A percentile compares a stretch with the other conserved stretches of the same genome.
These are phyloP conservation scores for Penicillium cosmopolitanum DNA, from an alignment of 495 filamentous ascomycete genomes.

Conservation along the genomic window DNA sequence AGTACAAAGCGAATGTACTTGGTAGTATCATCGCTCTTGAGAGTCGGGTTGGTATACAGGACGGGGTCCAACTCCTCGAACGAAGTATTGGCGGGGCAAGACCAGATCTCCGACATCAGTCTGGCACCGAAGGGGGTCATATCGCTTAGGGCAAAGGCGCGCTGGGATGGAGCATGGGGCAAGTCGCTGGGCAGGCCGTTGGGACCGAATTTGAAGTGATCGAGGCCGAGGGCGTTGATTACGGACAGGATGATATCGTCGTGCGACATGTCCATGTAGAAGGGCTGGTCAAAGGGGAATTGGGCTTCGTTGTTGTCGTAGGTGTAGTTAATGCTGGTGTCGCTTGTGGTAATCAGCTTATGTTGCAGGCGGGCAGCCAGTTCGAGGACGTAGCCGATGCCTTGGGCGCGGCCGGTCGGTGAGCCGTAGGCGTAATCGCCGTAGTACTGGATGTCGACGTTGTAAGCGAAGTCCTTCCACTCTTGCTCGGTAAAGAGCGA, in stretches of 20 bases:
- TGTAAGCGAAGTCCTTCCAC: slow-evolving; percentile 59
- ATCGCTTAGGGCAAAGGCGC: slow-evolving; percentile 29
- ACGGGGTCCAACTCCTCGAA: slow-evolving; percentile 24
- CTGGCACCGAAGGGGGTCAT: slow-evolving; percentile 66
- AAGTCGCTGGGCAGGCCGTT: slow-evolving; percentile 49
- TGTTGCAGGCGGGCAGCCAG: slow-evolving; percentile 59
- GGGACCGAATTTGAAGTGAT: slow-evolving; percentile 28
- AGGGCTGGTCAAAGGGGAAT: slow-evolving; percentile 55
- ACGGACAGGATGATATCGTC: slow-evolving; percentile 47
- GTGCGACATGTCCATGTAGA: slow-evolving; percentile 52
- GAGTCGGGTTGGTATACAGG: slow-evolving; percentile 33
- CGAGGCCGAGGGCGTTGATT: slow-evolving; percentile 53
- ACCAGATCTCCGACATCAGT: slow-evolving; percentile 64
- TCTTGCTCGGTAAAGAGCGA: slow-evolving; percentile 59
- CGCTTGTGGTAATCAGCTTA: slow-evolving; percentile 53
- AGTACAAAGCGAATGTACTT: slow-evolving; percentile 37
- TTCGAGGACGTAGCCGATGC: slow-evolving; percentile 66
- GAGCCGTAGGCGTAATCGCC: slow-evolving; percentile 60
- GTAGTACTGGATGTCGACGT: slow-evolving; percentile 62
- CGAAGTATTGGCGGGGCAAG: slow-evolving; percentile 23
- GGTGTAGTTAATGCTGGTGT: slow-evolving; percentile 62
- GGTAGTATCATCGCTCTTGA: slow-evolving; percentile 17
- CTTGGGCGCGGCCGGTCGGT: slow-evolving; percentile 63
- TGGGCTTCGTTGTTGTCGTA: slow-evolving; percentile 48
- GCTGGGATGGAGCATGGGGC: slow-evolving; percentile 40